Evolutionary conservation across 305 asterid genomes (phyloP), one percentile per base, ranked within the genome.

Genomic region (Plantago rigida): DNA sequence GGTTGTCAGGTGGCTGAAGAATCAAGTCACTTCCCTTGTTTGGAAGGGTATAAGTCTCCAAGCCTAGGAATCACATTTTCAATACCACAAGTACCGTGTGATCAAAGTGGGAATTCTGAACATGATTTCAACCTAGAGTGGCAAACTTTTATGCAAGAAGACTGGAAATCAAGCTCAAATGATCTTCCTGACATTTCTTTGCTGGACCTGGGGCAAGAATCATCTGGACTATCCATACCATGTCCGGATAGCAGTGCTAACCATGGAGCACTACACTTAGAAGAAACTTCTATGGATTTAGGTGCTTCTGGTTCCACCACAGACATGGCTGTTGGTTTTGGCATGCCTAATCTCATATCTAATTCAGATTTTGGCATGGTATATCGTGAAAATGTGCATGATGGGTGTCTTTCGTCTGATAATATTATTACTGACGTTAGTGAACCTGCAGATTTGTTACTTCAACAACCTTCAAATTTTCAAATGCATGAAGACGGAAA

Each of bases 141-240:
- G 92, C 80, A 71, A 31, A 12, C 80, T 59, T 79, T 84, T 44
- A 24, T 73, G 26, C 84, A 69, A 51, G 84, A 67, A 71, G 94
- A 89, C 70, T 89, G 94, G 88, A 85, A 63, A 61, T 62, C 78
- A 51, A 78, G 76, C 76, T 74, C 84, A 13, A 77, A 75, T 70
- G 89, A 85, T 60, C 69, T 85, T 64, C 83, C 87, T 6, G 82
- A 82, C 67, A 69, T 82, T 71, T 64, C 94, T 71, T 72, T 81
- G 45, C 69, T 85, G 59, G 92, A 85, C 64, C 62, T 75, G 49
- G 85, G 82, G 58, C 87, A 78, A 61, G 94, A 77, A 59, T 69
- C 89, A 61, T 67, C 83, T 1, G 87, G 73, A 52, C 58, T 71
- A 61, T 75, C 80, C 73, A 41, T 79, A 78, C 71, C 84, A 59